Conservation (phyloP, 805 yeast genomes). For the Ogataea corticis region DNA sequence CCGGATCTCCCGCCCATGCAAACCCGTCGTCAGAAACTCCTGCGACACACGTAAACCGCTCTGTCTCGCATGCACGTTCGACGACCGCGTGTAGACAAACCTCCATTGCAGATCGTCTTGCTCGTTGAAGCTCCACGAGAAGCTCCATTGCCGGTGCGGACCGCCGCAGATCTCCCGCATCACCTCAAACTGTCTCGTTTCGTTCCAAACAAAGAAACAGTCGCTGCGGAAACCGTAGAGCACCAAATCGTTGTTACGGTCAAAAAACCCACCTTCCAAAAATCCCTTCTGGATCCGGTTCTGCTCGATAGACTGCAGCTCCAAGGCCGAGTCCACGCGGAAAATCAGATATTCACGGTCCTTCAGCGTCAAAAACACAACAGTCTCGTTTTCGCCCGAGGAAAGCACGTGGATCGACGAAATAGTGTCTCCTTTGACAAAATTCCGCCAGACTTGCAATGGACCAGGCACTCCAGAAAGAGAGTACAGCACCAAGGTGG, state of each 20-base stretch:
- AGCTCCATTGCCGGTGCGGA: conserved; percentile 81
- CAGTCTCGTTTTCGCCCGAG: conserved; percentile 9
- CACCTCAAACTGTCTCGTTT: conserved; percentile 69
- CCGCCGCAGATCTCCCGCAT: conserved; percentile 84
- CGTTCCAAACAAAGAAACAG: conserved; percentile 79
- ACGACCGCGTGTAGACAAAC: conserved; percentile 61
- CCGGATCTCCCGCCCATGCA: conserved; percentile 92
- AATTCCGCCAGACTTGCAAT: conserved; percentile 42
- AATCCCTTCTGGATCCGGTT: conserved; percentile 75
- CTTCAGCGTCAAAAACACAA: conserved; percentile 52
- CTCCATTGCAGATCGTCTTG: conserved; percentile 33
- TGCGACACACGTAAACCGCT: conserved; percentile 20
- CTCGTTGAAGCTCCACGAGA: conserved; percentile 25
- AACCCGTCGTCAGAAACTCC: conserved; percentile 53
- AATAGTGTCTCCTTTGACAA: conserved; percentile 67
- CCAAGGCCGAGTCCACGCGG: conserved; percentile 20
- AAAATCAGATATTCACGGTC: conserved; percentile 63
- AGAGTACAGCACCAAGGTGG: conserved; percentile 60
- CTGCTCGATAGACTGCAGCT: conserved; percentile 29
- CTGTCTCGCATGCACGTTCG: conserved; percentile 45
- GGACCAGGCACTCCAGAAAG: conserved; percentile 29
- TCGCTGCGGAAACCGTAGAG: conserved; percentile 84
- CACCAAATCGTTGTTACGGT: conserved; percentile 47
- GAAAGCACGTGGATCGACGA: conserved; percentile 50
- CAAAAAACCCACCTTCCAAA: conserved; percentile 68